phyloP scores from a whole-genome alignment of 768 basidiomycete species.

The Tubosaeta sp. region DNA sequence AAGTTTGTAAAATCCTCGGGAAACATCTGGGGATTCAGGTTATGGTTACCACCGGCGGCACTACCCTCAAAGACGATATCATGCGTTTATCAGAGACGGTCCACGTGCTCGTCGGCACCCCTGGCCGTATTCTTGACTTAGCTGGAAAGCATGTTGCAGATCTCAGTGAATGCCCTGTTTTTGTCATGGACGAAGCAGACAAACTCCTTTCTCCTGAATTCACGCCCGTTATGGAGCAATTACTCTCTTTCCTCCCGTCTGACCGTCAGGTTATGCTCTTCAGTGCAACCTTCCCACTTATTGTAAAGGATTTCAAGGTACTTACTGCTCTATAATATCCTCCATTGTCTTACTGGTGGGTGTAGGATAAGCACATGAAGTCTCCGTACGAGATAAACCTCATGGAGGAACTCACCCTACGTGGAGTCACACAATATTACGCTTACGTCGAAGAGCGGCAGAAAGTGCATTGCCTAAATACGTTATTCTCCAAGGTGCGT shows the following conservation, averaged over 20 bases:
- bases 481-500: slow-evolving; percentile 91
- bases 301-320: slow-evolving; percentile 99
- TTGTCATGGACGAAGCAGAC: slow-evolving; percentile 99
- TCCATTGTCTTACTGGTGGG: slow-evolving; percentile 9
- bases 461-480: slow-evolving; percentile 99
- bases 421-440: slow-evolving; percentile 99
- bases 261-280: slow-evolving; percentile 98
- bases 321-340: neutral
- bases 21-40: slow-evolving; percentile 95
- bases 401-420: slow-evolving; percentile 98
- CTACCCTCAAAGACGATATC: slow-evolving; percentile 97
- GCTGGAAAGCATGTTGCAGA: slow-evolving; percentile 92
- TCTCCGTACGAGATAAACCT: slow-evolving; percentile 97
- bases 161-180: slow-evolving; percentile 89
- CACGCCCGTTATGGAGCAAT: slow-evolving; percentile 96
- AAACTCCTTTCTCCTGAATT: slow-evolving; percentile 97
- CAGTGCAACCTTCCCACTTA: slow-evolving; percentile 98
- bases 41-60: slow-evolving; percentile 99
- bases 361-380: slow-evolving; percentile 92
- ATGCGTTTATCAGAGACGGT: slow-evolving; percentile 84
- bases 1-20: slow-evolving; percentile 95
- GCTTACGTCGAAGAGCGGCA: slow-evolving; percentile 99
- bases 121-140: slow-evolving; percentile 92
- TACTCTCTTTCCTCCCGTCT: slow-evolving; percentile 77
- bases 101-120: slow-evolving; percentile 96